Base-by-base conservation (phyloP, 1,139 yeast species). In the Nadsonia commutata region DNA sequence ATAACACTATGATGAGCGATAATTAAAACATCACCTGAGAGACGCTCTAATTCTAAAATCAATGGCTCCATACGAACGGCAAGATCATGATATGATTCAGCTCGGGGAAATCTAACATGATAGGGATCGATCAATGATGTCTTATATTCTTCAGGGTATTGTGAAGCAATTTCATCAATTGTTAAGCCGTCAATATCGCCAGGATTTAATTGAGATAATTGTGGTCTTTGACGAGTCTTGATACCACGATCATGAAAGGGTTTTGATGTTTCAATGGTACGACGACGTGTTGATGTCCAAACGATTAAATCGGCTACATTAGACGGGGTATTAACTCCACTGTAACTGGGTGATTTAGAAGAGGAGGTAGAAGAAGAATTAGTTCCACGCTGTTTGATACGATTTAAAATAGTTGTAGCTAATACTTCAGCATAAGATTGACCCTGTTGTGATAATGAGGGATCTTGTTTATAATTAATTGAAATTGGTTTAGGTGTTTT, bases 41-140 rank as follows among this genome's bases (percentile, higher is more conserved):
- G 79, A 52, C 96, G 73, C 60, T 88, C 98, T 78, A 90, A 80
- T 62, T 88, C 97, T 59, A 90, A 68, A 49, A 90, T 77, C 48
- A 90, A 68, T 0, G 98, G 95, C 62, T 93, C 98, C 63, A 93
- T 76, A 52, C 95, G 78, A 39, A 90, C 81, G 0, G 98, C 97
- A 46, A 93, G 70, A 60, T 90, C 98, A 61, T 90, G 98, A 58
- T 86, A 90, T 45, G 94, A 83, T 62, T 90, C 99, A 0, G 94
- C 85, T 45, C 97, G 71, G 6, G 95, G 85, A 59, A 76, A 90
- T 47, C 98, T 70, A 59, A 82, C 90, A 60, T 90, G 96, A 58
- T 90, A 93, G 2, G 95, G 95, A 59, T 88, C 96, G 48, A 68
- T 66, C 45, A 65, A 48, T 56, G 77, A 83, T 53, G 74, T 78